Base-by-base conservation (phyloP, 768 basidiomycete species). In the Dacryopinax primogenitus region DNA sequence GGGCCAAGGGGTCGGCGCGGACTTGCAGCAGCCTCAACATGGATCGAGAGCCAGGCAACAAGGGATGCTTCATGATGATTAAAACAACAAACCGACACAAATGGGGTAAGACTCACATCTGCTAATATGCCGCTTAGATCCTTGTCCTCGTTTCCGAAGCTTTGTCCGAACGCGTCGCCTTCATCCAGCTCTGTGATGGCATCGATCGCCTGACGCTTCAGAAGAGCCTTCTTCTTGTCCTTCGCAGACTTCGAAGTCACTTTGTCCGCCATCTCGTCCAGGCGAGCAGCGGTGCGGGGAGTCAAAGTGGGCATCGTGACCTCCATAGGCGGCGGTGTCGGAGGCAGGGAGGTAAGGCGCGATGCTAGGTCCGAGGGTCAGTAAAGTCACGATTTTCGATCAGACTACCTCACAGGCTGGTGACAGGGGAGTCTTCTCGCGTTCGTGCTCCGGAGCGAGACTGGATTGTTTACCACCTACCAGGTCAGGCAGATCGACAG, bases 141-240 rank as follows among this genome's bases (percentile, higher is more conserved):
- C 66, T 77, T 73, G 26, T 76, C 72, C 70, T 80, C 82, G 65
- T 77, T 77, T 51, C 76, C 78, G 41, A 84, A 79, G 41, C 82
- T 83, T 33, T 80, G 79, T 26, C 82, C 83, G 26, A 85, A 73
- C 4, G 78, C 77, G 28, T 83, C 81, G 1, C 84, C 84, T 65
- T 84, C 84, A 44, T 82, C 80, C 45, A 93, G 82, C 74, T 97
- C 93, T 6, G 88, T 93, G 45, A 91, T 83, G n/a, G 83, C 81
- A 73, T 97, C 94, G 64, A 95, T 88, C 47, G 93, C 90, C 69
- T 90, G 87, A 75, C 88, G 94, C 80, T 86, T 90, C 71, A 87
- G 86, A 68, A 83, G 84, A 35, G 74, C 73, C 68, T 74, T 85
- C 82, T 70, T 39, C 9, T 66, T 69, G 62, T 67, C 64, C 9